Base-by-base conservation (phyloP, 2,329 filamentous ascomycete species). In the Eutypa lata region DNA sequence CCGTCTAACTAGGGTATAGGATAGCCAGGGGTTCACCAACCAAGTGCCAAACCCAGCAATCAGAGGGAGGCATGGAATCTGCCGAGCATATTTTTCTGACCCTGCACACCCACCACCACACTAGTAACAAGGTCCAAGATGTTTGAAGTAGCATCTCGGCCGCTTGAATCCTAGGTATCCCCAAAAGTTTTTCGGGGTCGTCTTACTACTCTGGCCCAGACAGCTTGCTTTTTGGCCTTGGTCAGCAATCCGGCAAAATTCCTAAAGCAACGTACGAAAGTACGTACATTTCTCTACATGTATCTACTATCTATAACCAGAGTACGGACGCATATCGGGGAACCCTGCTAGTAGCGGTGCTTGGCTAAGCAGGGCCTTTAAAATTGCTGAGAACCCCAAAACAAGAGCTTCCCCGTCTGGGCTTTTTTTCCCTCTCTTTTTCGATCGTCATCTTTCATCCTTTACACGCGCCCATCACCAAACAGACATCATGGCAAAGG, bases 401-500 rank as follows among this genome's bases (percentile, higher is more conserved):
- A 14, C 13, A 45, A n/a, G 7, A 45, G 11, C 21, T 3, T 16
- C 14, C 21, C 22, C 42, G 11, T 45, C 42, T 19, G 16, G 42
- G 7, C n/a, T 10, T 31, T 10, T 31, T 31, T 10, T 10, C 26
- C n/a, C 11, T 28, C 26, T 31, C 26, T 31, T 31, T 10, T 10
- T 45, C n/a, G 42, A 45, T 24, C 42, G 22, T 45, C 42, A 45
- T 13, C 42, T 24, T 26, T 19, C 40, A 11, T 43, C 13, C 22
- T 28, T 10, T 13, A 5, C 16, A 1, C 7, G 13, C 7, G 22
- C 22, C 14, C 42, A n/a, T 16, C 7, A 3, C n/a, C 16, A 43
- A 6, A 43, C 4, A 26, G 16, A 48, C 54, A 58, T 47, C 52
- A 65, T 66, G 62, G 61, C 56, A 51, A 48, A 52, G 46, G 55